These are phyloP conservation scores for Dovyalis caffra DNA, from an alignment of 345 rosid species.

Conservation along the genomic window DNA sequence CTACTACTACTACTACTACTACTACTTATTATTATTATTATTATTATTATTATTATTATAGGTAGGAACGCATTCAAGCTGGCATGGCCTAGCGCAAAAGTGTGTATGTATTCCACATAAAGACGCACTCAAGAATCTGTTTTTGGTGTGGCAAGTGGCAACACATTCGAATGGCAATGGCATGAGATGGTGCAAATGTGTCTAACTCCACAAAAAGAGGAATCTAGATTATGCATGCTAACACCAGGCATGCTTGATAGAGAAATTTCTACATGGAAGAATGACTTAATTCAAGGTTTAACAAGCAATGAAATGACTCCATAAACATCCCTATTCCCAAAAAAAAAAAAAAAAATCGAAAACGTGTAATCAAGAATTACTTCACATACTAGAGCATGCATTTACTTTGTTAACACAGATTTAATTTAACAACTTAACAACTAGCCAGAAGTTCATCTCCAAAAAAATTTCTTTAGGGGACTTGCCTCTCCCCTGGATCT, in stretches of 20 bases:
- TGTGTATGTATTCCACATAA: background rate
- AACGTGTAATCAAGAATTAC: too few species aligned
- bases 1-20: too few species aligned
- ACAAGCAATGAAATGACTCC: background rate
- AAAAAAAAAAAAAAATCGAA: too few species aligned
- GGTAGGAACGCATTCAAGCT: too few species aligned
- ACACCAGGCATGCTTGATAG: background rate
- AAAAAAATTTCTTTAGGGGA: background rate
- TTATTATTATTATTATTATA: too few species aligned
- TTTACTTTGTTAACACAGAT: too few species aligned
- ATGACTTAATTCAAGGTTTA: background rate
- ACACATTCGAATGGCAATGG: background rate
- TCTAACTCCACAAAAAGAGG: background rate
- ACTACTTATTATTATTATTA: too few species aligned
- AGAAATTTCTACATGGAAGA: background rate
- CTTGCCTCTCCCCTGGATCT: background rate
- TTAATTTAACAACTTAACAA: too few species aligned
- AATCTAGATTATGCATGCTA: background rate
- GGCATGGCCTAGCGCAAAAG: background rate
- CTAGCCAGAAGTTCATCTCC: background rate
- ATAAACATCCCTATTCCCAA: background rate
- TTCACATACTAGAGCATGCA: background rate
- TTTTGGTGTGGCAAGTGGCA: background rate
- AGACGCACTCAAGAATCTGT: background rate
- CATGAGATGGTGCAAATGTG: background rate